Evolutionary conservation across 2,329 filamentous ascomycete species (phyloP).

Genomic region (Ophiostoma perfectum): DNA sequence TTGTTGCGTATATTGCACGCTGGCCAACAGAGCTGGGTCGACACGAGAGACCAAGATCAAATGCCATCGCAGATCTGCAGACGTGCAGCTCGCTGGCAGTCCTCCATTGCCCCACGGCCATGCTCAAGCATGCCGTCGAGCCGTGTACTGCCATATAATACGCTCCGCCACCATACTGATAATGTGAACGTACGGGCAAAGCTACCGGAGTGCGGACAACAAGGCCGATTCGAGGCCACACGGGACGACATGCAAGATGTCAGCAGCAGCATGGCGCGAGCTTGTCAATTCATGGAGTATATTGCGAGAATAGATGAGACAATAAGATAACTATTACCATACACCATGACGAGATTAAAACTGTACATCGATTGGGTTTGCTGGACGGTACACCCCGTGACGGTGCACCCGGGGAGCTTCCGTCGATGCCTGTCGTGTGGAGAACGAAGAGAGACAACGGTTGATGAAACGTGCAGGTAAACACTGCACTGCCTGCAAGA

Average conservation of each 20-base stretch:
- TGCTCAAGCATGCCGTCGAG: not conserved
- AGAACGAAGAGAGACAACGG: not conserved
- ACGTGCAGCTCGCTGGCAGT: not conserved
- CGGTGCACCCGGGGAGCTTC: conserved; percentile 1
- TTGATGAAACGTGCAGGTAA: not conserved
- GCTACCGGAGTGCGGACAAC: not conserved
- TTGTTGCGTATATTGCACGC: not conserved
- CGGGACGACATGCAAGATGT: no score
- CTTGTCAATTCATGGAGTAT: no score
- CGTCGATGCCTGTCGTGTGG: not conserved
- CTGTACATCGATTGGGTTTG: no score
- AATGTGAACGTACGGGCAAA: not conserved
- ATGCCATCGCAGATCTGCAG: not conserved
- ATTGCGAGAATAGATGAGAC: no score
- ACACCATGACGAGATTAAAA: no score
- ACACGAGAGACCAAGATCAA: not conserved
- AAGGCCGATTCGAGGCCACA: not conserved
- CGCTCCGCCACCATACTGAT: not conserved
- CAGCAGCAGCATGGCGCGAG: no score
- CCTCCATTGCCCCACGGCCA: not conserved
- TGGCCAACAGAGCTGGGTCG: no score
- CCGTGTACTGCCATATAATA: not conserved
- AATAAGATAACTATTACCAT: no score
- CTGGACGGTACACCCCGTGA: no score
- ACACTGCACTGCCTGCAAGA: conserved; percentile 9